A percentile compares a stretch with the other conserved stretches of the same genome.
These are phyloP conservation scores for Cordyceps sp. DNA, from an alignment of 2,329 filamentous ascomycete genomes.

Conservation along the genomic window DNA sequence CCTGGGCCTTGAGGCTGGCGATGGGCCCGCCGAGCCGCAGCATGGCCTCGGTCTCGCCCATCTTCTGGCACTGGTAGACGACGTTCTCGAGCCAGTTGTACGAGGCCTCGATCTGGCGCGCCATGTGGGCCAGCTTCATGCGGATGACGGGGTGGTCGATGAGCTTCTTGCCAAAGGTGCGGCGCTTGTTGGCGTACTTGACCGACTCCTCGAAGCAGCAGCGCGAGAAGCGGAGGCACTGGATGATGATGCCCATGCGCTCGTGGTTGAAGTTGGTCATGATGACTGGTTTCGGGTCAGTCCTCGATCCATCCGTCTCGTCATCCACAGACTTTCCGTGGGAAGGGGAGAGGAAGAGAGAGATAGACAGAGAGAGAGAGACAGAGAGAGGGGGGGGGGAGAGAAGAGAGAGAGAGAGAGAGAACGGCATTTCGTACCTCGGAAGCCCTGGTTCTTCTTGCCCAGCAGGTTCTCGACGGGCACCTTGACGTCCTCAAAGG, in stretches of 20 bases:
- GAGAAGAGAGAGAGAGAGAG: too few relatives aligned
- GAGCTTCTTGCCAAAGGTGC: constrained; percentile 90
- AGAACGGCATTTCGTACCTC: too few relatives aligned
- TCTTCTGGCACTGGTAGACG: constrained; percentile 81
- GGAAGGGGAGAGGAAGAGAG: too few relatives aligned
- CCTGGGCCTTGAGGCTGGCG: constrained; percentile 83
- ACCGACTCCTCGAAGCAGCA: constrained; percentile 95
- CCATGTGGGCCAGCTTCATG: constrained; percentile 96
- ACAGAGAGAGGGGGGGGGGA: too few relatives aligned
- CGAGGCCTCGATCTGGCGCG: constrained; percentile 90
- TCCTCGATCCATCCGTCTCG: too few relatives aligned
- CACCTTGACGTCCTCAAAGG: constrained; percentile 97
- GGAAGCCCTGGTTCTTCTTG: constrained; percentile 97
- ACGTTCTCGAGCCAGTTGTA: constrained; percentile 95
- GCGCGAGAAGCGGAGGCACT: constrained; percentile 85
- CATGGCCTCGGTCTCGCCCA: constrained; percentile 93
- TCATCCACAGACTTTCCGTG: too few relatives aligned
- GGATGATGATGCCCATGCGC: constrained; percentile 96
- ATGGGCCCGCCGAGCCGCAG: constrained; percentile 88
- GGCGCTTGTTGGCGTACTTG: constrained; percentile 94
- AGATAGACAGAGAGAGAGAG: too few relatives aligned
- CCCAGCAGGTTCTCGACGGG: constrained; percentile 97
- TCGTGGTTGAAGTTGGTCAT: constrained; percentile 99
- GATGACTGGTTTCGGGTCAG: constrained; percentile 41
- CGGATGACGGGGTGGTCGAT: constrained; percentile 96